Conservation (phyloP, 768 basidiomycete species). For the Astraeus odoratus region DNA sequence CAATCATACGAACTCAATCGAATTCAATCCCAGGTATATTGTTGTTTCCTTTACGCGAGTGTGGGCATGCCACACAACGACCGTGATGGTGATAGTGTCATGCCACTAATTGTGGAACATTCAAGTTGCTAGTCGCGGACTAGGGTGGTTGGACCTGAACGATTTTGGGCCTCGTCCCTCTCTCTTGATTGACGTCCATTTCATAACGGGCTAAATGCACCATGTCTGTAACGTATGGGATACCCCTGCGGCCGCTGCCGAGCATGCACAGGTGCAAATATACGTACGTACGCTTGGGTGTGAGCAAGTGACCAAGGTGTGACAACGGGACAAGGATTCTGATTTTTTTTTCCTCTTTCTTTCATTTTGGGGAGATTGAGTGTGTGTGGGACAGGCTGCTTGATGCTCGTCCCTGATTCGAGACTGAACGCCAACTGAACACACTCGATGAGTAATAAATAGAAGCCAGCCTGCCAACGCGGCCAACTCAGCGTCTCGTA, state of each 20-base stretch:
- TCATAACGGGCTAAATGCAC: constrained; percentile 1
- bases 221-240: constrained; percentile 13
- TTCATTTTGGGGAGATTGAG: no score
- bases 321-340: no score
- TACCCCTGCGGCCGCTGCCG: no score
- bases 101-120: not conserved
- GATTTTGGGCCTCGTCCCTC: not conserved
- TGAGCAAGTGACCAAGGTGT: no score
- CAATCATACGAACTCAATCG: no score
- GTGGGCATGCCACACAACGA: not conserved
- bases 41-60: no score
- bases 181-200: not conserved
- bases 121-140: not conserved
- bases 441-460: constrained; percentile 24
- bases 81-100: not conserved
- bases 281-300: no score
- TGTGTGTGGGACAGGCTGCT: no score
- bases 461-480: constrained; percentile 6
- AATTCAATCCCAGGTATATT: no score
- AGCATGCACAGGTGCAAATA: no score
- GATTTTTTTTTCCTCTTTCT: no score
- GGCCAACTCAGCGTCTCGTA: constrained; percentile 24
- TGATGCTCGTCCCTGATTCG: no score
- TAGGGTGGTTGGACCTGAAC: not conserved
- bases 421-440: constrained; percentile 23